phyloP scores from a whole-genome alignment of 2,329 filamentous ascomycete species.

The Coleophoma eucalyptorum region DNA sequence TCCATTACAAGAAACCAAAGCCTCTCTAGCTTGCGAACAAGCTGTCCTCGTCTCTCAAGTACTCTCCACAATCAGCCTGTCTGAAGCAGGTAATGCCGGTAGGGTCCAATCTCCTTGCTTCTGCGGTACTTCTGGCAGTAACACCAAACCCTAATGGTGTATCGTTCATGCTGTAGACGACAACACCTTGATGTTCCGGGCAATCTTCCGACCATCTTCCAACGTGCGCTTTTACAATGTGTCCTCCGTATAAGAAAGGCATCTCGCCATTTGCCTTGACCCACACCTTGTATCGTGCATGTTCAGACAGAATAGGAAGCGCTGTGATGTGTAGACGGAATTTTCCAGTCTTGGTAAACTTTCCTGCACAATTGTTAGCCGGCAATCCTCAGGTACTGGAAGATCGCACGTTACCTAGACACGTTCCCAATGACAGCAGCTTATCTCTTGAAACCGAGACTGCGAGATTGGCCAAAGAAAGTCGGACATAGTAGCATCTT shows the following conservation, averaged over 20 bases:
- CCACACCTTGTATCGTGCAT: conserved; percentile 96
- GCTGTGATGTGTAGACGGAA: conserved; percentile 90
- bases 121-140: conserved; percentile 80
- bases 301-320: conserved; percentile 81
- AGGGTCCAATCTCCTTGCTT: conserved; percentile 80
- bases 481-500: conserved; percentile 87
- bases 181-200: conserved; percentile 86
- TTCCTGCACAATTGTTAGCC: conserved; percentile 50
- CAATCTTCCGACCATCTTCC: conserved; percentile 87
- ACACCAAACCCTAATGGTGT: conserved; percentile 91
- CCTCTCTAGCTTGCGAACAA: conserved; percentile 43
- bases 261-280: conserved; percentile 95
- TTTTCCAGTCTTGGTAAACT: conserved; percentile 95
- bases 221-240: conserved; percentile 75
- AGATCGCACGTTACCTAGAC: conserved; percentile 50
- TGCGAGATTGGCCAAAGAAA: conserved; percentile 86
- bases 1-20: too few relatives aligned
- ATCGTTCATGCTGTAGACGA: conserved; percentile 90
- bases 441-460: conserved; percentile 79
- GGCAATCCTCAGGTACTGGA: background rate
- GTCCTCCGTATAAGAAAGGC: conserved; percentile 94
- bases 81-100: conserved; percentile 87
- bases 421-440: conserved; percentile 84
- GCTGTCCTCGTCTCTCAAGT: conserved; percentile 77
- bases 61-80: conserved; percentile 93